Evolutionary conservation across 305 asterid species (phyloP).

Genomic region (Monarda citriodora): DNA sequence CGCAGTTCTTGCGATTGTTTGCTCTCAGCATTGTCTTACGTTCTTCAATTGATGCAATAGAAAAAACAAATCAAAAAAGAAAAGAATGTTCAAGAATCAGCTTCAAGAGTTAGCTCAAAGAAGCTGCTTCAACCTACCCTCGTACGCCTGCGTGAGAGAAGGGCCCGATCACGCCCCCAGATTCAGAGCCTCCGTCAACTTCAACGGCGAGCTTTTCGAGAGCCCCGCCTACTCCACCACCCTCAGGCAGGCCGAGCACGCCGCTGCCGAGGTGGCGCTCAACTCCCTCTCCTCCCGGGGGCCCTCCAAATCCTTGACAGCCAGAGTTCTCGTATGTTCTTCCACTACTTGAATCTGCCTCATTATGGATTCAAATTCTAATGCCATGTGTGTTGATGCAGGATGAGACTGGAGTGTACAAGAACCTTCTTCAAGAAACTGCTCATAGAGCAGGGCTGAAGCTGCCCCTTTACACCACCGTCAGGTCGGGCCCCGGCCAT

Average conservation of each 20-base stretch:
- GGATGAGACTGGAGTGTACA: slow-evolving; percentile 68
- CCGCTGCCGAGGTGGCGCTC: slow-evolving; percentile 71
- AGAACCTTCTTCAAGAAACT: slow-evolving; percentile 55
- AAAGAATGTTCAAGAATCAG: slow-evolving; percentile 50
- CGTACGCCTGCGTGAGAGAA: slow-evolving; percentile 41
- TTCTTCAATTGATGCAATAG: neutral
- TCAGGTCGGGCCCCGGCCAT: slow-evolving; percentile 53
- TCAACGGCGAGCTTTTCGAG: slow-evolving; percentile 51
- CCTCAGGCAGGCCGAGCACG: slow-evolving; percentile 66
- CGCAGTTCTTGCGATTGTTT: slow-evolving; percentile 1
- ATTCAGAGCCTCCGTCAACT: slow-evolving; percentile 49
- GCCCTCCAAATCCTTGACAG: slow-evolving; percentile 53
- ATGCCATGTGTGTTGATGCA: neutral
- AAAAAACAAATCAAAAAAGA: neutral
- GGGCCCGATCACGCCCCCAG: slow-evolving; percentile 64
- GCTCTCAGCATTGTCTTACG: neutral
- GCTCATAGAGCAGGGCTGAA: slow-evolving; percentile 58
- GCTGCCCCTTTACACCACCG: slow-evolving; percentile 46
- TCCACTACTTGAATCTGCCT: neutral
- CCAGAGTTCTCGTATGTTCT: slow-evolving; percentile 54
- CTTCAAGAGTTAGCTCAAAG: slow-evolving; percentile 56
- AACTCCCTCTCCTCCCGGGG: slow-evolving; percentile 57
- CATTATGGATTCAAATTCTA: neutral
- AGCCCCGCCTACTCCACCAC: slow-evolving; percentile 40
- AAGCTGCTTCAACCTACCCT: slow-evolving; percentile 56